phyloP scores from a whole-genome alignment of 139 green algal species.

The Closterium sp. region DNA sequence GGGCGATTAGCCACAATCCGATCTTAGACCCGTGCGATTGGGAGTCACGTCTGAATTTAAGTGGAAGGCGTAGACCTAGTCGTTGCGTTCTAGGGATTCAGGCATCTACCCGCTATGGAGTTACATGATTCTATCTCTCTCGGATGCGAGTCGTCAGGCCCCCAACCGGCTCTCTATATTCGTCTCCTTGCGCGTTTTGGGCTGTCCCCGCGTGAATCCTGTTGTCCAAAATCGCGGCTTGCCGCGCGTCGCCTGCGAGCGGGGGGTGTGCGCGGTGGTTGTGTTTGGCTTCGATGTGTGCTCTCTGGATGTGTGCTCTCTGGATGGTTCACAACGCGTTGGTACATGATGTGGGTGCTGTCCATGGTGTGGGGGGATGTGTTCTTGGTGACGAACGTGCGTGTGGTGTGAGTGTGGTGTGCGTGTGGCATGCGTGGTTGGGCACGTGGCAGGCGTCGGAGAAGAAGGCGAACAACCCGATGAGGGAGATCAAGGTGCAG shows the following conservation, averaged over 20 bases:
- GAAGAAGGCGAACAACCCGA: constrained; percentile 74
- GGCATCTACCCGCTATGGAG: background rate
- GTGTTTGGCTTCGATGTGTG: background rate
- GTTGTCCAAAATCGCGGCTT: background rate
- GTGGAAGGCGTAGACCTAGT: background rate
- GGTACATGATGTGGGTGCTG: background rate
- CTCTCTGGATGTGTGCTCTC: no score
- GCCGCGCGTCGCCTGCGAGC: no score
- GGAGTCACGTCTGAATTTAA: no score
- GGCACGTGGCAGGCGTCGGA: constrained; percentile 31
- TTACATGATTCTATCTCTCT: background rate
- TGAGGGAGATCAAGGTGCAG: constrained; percentile 93
- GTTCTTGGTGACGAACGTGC: background rate
- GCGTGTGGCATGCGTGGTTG: background rate
- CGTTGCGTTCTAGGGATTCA: background rate
- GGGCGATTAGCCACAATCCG: background rate
- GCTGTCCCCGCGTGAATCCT: background rate
- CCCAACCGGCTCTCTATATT: background rate
- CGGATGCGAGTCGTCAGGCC: background rate
- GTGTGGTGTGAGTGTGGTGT: background rate
- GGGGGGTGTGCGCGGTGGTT: background rate
- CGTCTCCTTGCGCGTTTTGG: background rate
- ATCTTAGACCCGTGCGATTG: no score
- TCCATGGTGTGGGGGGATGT: background rate
- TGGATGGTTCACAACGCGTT: no score